A percentile compares a stretch with the other conserved stretches of the same genome.
Conservation (phyloP, 225 moss, liverwort and hornwort genomes). For the Rhytidiadelphus loreus region DNA sequence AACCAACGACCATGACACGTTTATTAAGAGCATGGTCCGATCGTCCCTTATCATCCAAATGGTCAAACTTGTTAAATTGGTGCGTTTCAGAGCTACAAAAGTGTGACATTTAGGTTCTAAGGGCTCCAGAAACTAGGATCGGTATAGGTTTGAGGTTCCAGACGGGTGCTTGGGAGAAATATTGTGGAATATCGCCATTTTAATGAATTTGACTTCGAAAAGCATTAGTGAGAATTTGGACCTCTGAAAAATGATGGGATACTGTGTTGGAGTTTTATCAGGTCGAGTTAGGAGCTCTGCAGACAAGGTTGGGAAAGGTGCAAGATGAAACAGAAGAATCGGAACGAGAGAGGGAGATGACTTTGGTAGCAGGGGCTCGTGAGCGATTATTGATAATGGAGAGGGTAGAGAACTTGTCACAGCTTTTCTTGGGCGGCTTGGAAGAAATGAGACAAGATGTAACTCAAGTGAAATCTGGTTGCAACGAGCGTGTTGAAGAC, state of each 20-base stretch:
- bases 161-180: not conserved
- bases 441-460: constrained; percentile 84
- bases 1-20: not conserved
- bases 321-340: constrained; percentile 57
- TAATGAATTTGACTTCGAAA: not conserved
- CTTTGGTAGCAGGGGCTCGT: constrained; percentile 59
- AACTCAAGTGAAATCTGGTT: constrained; percentile 58
- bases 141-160: not conserved
- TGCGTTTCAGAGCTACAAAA: not conserved
- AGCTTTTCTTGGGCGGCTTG: constrained; percentile 86
- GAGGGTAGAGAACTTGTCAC: constrained; percentile 81
- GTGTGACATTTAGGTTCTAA: not conserved
- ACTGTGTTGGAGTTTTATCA: not conserved
- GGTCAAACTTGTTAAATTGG: not conserved
- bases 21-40: not conserved
- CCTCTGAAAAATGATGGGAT: not conserved
- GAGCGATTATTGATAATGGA: constrained; percentile 86
- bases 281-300: constrained; percentile 59
- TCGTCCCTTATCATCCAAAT: not conserved
- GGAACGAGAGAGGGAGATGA: constrained; percentile 60
- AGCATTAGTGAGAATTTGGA: not conserved
- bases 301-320: constrained; percentile 46
- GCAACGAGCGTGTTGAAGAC: constrained; percentile 67
- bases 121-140: not conserved
- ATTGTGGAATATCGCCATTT: not conserved